Percentiles rank a stretch among this genome's conserved stretches.
phyloP scores from a whole-genome alignment of 192 early-diverging fungal species.

The Borealophlyctis nickersoniae region DNA sequence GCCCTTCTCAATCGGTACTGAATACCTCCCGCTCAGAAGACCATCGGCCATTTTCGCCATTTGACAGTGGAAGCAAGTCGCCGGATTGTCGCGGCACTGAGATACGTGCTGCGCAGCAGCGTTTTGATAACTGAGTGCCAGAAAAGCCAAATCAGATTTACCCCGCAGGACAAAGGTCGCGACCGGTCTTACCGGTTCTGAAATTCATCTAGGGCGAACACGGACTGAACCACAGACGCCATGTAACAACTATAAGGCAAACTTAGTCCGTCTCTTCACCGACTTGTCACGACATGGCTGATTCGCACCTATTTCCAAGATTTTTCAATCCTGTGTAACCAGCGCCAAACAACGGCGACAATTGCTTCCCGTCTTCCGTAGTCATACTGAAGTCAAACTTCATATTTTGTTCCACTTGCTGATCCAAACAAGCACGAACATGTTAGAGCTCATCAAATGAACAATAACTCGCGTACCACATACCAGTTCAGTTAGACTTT shows the following conservation, averaged over 20 bases:
- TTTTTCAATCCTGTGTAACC: constrained; percentile 92
- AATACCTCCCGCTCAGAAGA: constrained; percentile 83
- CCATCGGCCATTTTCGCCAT: constrained; percentile 89
- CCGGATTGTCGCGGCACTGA: constrained; percentile 54
- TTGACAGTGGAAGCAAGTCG: constrained; percentile 86
- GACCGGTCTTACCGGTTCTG: constrained; percentile 57
- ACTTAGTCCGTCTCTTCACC: background rate
- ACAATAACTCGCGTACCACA: too few species aligned
- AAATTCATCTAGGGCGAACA: constrained; percentile 75
- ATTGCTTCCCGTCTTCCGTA: constrained; percentile 85
- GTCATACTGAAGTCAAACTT: constrained; percentile 98
- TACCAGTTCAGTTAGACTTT: constrained; percentile 85
- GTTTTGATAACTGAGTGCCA: constrained; percentile 21
- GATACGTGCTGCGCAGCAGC: constrained; percentile 46
- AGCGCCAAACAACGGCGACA: constrained; percentile 81
- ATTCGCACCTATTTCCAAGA: constrained; percentile 80
- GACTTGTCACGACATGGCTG: background rate
- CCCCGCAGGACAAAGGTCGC: background rate
- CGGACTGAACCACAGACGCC: constrained; percentile 89
- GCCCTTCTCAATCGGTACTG: constrained; percentile 41
- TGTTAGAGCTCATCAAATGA: too few species aligned
- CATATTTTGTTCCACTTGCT: constrained; percentile 94
- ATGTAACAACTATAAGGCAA: constrained; percentile 81
- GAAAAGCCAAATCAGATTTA: too few species aligned
- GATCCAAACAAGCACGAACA: constrained; percentile 1